Base-by-base conservation (phyloP, 805 yeast genomes). In the Tetrapisispora fleetii region DNA sequence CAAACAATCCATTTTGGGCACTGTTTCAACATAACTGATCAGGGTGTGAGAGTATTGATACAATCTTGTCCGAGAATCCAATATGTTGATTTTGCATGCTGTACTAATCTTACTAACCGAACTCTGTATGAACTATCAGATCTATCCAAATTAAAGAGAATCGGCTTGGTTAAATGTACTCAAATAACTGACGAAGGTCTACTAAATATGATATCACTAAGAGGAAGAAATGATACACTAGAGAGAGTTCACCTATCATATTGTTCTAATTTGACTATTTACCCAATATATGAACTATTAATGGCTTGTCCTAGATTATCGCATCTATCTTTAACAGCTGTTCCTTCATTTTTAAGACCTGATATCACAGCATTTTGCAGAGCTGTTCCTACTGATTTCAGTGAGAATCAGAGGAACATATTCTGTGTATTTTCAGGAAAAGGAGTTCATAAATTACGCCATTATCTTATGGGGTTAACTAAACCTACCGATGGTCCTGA, bases 1-100 rank as follows among this genome's bases (percentile, higher is more conserved):
- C 96, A 89, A 60, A 88, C 89, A 57, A 75, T 93, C 45, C 98
- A 93, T 68, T 75, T 91, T 52, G 98, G 98, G 17, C 98, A 91
- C 69, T 93, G 99, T 70, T 77, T 81, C 42, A 79, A 84, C 59
- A 85, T 91, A 49, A 91, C 97, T 1, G 98, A 91, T 68, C 77
- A 74, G 52, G 97, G 97, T 19, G 93, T 93, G 17, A 76, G 79
- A 28, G 73, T 77, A 11, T 71, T 91, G 51, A 85, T 87, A 13
- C 76, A 83, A 54, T 75, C 77, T 43, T 93, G 98, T 60, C 85
- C 84, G 50, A 74, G 96, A 50, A 79, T 91, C 49, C 95, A 87
- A 58, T 91, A 90, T 64, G 87, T 91, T 54, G 99, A 91, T 67
- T 77, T 93, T 51, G 98, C 98, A 16, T 90, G 97, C 66, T 91